Conservation (phyloP, 2,329 filamentous ascomycete genomes). For the Diaporthe sp. region DNA sequence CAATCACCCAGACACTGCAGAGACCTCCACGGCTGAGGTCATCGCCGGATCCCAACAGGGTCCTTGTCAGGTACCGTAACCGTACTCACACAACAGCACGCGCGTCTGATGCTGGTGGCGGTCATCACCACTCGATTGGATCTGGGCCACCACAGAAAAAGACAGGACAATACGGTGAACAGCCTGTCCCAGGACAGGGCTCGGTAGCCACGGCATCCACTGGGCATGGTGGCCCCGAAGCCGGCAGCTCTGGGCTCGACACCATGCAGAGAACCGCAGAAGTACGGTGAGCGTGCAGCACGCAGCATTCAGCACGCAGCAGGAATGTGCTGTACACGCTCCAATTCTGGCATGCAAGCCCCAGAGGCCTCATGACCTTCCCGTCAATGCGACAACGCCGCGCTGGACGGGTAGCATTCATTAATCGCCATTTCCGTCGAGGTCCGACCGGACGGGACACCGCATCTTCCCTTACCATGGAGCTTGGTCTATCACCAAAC, state of each 20-base stretch:
- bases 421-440: constrained; percentile 7
- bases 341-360: constrained; percentile 28
- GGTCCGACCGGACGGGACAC: constrained; percentile 20
- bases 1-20: constrained; percentile 1
- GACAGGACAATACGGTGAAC: neutral
- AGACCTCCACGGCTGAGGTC: constrained; percentile 21
- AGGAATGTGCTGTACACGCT: constrained; percentile 16
- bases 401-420: constrained; percentile 8
- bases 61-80: neutral
- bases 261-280: constrained; percentile 39
- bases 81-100: constrained; percentile 4
- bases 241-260: constrained; percentile 24
- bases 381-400: constrained; percentile 20
- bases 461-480: constrained; percentile 24
- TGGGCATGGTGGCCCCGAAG: constrained; percentile 29
- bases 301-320: constrained; percentile 27
- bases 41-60: constrained; percentile 6
- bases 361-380: constrained; percentile 24
- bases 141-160: neutral
- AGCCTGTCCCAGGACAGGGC: neutral
- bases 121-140: constrained; percentile 5
- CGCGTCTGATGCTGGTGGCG: neutral
- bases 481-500: neutral
- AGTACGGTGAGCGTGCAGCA: constrained; percentile 40
- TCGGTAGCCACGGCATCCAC: constrained; percentile 28